Conservation (phyloP, 192 early-diverging fungal genomes). For the Podila epigama region DNA sequence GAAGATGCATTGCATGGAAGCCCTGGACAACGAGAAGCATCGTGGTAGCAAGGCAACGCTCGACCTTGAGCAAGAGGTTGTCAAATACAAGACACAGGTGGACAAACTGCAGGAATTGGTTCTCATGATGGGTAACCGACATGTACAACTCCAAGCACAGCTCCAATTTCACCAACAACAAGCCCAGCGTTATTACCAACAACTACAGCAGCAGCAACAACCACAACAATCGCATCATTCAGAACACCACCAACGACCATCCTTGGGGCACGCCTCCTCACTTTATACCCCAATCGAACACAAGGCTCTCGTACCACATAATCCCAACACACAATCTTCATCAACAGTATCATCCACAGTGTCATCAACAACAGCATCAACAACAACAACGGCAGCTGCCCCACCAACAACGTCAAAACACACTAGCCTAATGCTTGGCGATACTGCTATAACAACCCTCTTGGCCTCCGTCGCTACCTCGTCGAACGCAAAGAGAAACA, state of each 20-base stretch:
- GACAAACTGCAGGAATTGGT: constrained; percentile 31
- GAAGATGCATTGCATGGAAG: not conserved
- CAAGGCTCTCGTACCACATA: not conserved
- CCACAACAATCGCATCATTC: not conserved
- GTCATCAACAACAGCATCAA: not conserved
- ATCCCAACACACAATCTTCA: not conserved
- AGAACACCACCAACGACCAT: too few relatives aligned
- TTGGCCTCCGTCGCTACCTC: constrained; percentile 22
- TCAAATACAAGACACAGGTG: constrained; percentile 18
- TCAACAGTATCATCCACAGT: too few relatives aligned
- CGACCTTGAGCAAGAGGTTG: constrained; percentile 20
- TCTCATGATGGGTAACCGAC: constrained; percentile 27
- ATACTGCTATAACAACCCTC: constrained; percentile 14
- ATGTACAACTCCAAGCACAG: constrained; percentile 21
- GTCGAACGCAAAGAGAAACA: constrained; percentile 14
- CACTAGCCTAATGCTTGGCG: constrained; percentile 15
- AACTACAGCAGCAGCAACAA: constrained; percentile 2
- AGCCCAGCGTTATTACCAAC: not conserved
- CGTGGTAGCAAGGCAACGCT: constrained; percentile 10
- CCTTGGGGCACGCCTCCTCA: not conserved
- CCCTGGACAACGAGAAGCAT: constrained; percentile 13
- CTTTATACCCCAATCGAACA: not conserved
- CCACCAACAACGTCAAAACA: constrained; percentile 5
- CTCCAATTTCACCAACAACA: constrained; percentile 23
- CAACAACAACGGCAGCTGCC: not conserved